phyloP scores from a whole-genome alignment of 1,284 basidiomycete species.

The Leccinum pallidistipes region DNA sequence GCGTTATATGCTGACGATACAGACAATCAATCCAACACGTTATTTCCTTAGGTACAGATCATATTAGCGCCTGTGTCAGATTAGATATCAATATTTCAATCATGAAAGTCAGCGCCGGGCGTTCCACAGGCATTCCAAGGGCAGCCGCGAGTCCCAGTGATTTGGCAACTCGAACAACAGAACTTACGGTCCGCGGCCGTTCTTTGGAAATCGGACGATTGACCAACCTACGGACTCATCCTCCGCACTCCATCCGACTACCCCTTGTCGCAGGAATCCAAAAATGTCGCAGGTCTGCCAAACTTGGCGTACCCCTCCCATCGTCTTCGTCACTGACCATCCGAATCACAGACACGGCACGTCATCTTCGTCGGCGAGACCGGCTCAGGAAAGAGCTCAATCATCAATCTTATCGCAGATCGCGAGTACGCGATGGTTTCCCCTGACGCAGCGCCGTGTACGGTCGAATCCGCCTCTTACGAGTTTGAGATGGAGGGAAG shows the following conservation, averaged over 20 bases:
- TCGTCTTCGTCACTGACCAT: neutral
- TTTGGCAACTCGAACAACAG: no score
- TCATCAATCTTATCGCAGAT: conserved; percentile 29
- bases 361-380: conserved; percentile 32
- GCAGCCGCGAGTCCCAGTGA: neutral
- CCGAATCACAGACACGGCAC: conserved; percentile 17
- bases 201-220: neutral
- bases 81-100: neutral
- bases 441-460: conserved; percentile 22
- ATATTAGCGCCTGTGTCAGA: neutral
- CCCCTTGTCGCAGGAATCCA: neutral
- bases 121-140: neutral
- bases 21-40: neutral
- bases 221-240: neutral
- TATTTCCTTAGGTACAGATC: neutral
- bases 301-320: neutral
- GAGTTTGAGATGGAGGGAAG: conserved; percentile 13
- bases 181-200: neutral
- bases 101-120: conserved; percentile 4
- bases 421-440: conserved; percentile 10
- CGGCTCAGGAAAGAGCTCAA: conserved; percentile 28
- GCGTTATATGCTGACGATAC: conserved; percentile 18
- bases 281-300: conserved; percentile 12
- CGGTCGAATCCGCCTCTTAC: conserved; percentile 14
- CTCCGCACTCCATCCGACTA: neutral